Conservation (phyloP, 2,329 filamentous ascomycete genomes). For the Fusarium penzigii region DNA sequence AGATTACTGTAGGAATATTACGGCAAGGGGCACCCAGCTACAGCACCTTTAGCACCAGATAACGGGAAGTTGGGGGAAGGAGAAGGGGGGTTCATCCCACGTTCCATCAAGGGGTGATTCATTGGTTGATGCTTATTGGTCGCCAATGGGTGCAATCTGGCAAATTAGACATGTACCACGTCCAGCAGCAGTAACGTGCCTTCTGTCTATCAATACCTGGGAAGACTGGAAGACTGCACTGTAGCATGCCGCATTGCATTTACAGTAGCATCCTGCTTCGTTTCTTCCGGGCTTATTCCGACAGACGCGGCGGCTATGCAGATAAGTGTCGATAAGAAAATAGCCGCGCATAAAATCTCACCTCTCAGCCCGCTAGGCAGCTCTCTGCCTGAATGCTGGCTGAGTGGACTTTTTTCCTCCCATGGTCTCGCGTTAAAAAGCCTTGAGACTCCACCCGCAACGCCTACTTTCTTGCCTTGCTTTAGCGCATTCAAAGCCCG, state of each 20-base stretch:
- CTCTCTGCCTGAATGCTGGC: background rate
- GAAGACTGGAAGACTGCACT: too few relatives aligned
- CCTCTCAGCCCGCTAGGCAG: too few relatives aligned
- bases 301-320: background rate
- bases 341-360: background rate
- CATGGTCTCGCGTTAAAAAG: slow-evolving; percentile 9
- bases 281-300: background rate
- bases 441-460: slow-evolving; percentile 14
- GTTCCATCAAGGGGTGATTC: background rate
- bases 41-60: slow-evolving; percentile 17
- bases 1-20: background rate
- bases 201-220: too few relatives aligned
- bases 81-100: background rate
- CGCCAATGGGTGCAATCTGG: background rate
- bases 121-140: background rate
- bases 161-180: too few relatives aligned
- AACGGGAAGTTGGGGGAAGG: slow-evolving; percentile 7
- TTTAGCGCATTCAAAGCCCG: slow-evolving; percentile 9
- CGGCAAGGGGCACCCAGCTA: slow-evolving; percentile 1
- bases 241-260: too few relatives aligned
- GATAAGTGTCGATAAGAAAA: background rate
- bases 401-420: slow-evolving; percentile 5
- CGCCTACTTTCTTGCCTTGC: slow-evolving; percentile 7
- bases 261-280: too few relatives aligned
- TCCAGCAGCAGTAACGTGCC: too few relatives aligned